Evolutionary conservation across 192 early-diverging fungal species (phyloP), one percentile per base, ranked within the genome.

Genomic region (Powellomyces hirtus): DNA sequence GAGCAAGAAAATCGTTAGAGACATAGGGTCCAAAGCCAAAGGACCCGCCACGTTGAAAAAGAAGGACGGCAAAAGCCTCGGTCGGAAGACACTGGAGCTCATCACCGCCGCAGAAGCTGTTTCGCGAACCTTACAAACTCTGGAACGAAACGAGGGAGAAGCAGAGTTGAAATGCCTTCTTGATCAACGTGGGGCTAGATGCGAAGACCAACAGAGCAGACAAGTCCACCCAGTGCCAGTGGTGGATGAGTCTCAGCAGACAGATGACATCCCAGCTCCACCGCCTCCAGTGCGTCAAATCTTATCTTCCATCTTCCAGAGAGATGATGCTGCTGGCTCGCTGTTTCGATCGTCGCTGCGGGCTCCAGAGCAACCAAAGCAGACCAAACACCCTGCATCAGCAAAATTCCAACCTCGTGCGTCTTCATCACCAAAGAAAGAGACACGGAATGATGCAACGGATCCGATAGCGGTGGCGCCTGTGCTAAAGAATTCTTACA

Each of bases 271-370:
- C 14, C 2, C 46, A 2, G n/a, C 4, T 18, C 46, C 46, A 24
- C n/a, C 46, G 14, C 46, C 46, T 3, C 46, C 46, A 24, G 46
- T 49, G 46, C 46, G 46, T 49, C 46, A 49, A 16, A 49, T 49
- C 46, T 16, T 56, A 31, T 56, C 53, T 4, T 56, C 53, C 18
- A 56, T 56, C 4, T 56, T 56, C 26, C 53, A 56, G 53, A 56
- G 18, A 16, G 53, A 56, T 34, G 53, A 56, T 29, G 29, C 18
- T 27, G 53, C 53, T 4, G 53, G 53, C 53, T 2, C 2, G 2
- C 29, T 56, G 14, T 56, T 56, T 16, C 10, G 53, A 4, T 56
- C 53, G 16, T 33, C 29, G 3, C 3, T 56, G 29, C 18, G 53
- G 6, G 31, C 53, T 18, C 46, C 46, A 49, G 46, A 49, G n/a